These are phyloP conservation scores for Eucalyptus microcorys DNA, from an alignment of 345 rosid species.

Conservation along the genomic window DNA sequence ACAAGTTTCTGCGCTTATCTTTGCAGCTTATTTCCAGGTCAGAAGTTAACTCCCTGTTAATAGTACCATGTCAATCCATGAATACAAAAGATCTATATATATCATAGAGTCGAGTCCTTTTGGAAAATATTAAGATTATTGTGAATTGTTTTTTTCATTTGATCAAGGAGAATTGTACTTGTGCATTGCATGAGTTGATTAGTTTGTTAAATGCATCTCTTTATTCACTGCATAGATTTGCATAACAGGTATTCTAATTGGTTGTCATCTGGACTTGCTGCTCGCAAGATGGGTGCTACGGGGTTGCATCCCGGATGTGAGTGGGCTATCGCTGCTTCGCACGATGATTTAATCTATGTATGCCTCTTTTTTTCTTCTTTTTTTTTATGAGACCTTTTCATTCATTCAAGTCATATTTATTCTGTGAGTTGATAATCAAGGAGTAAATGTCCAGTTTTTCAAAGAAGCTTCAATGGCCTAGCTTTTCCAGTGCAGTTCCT, in stretches of 20 bases:
- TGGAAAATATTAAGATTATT: neutral
- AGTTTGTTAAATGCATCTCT: neutral
- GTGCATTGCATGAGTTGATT: neutral
- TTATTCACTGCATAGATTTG: neutral
- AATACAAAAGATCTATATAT: neutral
- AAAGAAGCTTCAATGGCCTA: neutral
- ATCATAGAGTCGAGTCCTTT: neutral
- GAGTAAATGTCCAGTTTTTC: neutral
- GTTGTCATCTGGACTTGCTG: conserved; percentile 77
- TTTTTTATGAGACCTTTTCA: neutral
- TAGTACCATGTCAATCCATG: neutral
- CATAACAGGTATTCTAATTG: conserved; percentile 61
- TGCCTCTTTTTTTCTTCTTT: neutral
- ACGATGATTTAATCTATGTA: conserved; percentile 84
- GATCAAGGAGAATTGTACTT: neutral
- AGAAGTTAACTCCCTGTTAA: neutral
- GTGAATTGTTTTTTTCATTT: neutral
- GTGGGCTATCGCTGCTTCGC: conserved; percentile 74
- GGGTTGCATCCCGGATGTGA: conserved; percentile 63
- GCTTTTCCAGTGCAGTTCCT: neutral
- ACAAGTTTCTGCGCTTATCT: conserved; percentile 94
- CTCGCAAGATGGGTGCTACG: conserved; percentile 38
- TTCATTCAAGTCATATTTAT: neutral
- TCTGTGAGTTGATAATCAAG: neutral
- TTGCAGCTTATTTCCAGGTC: conserved; percentile 93